These are phyloP conservation scores for Hypoxylon fuscum DNA, from an alignment of 495 filamentous ascomycete genomes.

Conservation along the genomic window DNA sequence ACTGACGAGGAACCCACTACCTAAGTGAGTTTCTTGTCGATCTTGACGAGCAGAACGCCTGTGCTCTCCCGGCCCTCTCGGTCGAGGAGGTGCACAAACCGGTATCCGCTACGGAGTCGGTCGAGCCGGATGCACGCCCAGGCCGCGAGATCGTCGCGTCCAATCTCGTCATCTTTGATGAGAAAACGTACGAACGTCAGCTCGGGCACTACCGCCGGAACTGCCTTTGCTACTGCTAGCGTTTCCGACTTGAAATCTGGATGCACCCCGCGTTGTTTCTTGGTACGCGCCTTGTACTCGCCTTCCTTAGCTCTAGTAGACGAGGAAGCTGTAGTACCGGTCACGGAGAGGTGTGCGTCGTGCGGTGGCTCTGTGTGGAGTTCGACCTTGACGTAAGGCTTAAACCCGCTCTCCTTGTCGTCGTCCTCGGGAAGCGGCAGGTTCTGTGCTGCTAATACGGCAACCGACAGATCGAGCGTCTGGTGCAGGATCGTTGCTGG, in stretches of 20 bases:
- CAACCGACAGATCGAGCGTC: conserved; percentile 62
- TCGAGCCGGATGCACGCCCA: conserved; percentile 92
- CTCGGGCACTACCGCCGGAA: conserved; percentile 75
- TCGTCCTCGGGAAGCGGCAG: conserved; percentile 63
- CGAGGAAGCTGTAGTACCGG: conserved; percentile 21
- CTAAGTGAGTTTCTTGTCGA: conserved; percentile 64
- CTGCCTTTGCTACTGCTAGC: conserved; percentile 64
- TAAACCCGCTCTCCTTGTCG: conserved; percentile 67
- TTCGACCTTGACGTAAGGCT: conserved; percentile 82
- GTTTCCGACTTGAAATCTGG: conserved; percentile 76
- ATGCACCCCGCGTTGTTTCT: conserved; percentile 65
- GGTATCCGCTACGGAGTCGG: conserved; percentile 75
- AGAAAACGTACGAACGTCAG: conserved; percentile 88
- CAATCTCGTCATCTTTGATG: conserved; percentile 82
- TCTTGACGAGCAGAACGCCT: conserved; percentile 74
- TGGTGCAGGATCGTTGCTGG: conserved; percentile 51
- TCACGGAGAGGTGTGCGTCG: conserved; percentile 44
- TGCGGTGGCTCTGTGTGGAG: conserved; percentile 78
- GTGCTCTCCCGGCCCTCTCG: conserved; percentile 66
- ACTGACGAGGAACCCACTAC: conserved; percentile 5
- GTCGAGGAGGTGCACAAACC: conserved; percentile 78
- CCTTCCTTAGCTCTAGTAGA: conserved; percentile 56
- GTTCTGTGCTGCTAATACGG: conserved; percentile 64
- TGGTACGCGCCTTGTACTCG: conserved; percentile 77
- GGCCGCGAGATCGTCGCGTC: conserved; percentile 76